These are phyloP conservation scores for Circinella minor DNA, from an alignment of 371 early-diverging fungal genomes.

Conservation along the genomic window DNA sequence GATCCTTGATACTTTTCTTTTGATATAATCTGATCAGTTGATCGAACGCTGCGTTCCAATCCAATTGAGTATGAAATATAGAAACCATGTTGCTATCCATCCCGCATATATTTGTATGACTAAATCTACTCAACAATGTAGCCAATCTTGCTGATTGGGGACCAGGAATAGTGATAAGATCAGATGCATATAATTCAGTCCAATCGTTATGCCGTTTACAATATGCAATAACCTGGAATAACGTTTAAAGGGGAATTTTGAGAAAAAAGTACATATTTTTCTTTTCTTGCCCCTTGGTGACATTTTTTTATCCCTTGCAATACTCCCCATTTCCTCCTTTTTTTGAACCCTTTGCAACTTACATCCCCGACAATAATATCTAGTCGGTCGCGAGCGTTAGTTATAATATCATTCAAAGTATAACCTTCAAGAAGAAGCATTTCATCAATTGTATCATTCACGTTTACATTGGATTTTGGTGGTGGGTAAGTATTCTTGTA, in stretches of 20 bases:
- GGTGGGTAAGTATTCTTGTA: conserved; percentile 13
- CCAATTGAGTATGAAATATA: conserved; percentile 25
- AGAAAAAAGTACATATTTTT: not conserved
- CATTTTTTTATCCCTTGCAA: not conserved
- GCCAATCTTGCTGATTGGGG: conserved; percentile 23
- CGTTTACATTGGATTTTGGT: conserved; percentile 1
- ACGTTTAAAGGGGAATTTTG: too few relatives aligned
- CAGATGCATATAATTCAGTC: conserved; percentile 35
- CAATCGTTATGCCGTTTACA: conserved; percentile 39
- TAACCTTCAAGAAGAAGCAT: conserved; percentile 30
- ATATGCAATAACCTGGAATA: conserved; percentile 35
- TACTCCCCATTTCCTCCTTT: not conserved
- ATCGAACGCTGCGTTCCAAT: conserved; percentile 40
- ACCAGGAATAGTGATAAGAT: conserved; percentile 7
- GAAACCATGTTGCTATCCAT: conserved; percentile 33
- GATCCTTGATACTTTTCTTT: conserved; percentile 28
- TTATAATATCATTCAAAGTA: conserved; percentile 35
- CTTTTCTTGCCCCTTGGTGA: not conserved
- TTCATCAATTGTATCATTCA: conserved; percentile 13
- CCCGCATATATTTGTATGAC: conserved; percentile 31
- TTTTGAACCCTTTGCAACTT: not conserved
- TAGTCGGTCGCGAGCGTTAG: conserved; percentile 33
- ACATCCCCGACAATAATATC: conserved; percentile 46
- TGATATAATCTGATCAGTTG: conserved; percentile 20
- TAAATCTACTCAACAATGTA: conserved; percentile 36